These are phyloP conservation scores for Dictyostelium firmibasis DNA, from an alignment of 78 protist species.

Conservation along the genomic window DNA sequence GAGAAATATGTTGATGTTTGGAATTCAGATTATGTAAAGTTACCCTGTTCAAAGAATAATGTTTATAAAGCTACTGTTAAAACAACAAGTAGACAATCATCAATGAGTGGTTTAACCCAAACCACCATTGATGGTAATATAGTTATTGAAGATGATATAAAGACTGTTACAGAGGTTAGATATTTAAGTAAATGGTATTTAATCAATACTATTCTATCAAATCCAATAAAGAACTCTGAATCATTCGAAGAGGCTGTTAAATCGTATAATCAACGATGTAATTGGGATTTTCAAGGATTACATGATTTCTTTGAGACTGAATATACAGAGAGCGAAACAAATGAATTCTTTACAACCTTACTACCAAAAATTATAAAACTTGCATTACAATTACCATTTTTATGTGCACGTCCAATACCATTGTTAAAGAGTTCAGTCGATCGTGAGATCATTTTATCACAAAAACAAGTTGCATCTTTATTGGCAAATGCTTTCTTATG, in stretches of 20 bases:
- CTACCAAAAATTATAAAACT: constrained; percentile 59
- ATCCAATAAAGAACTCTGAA: constrained; percentile 29
- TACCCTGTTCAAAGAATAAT: constrained; percentile 70
- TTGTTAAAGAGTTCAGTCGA: constrained; percentile 26
- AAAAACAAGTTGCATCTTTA: constrained; percentile 66
- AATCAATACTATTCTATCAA: constrained; percentile 7
- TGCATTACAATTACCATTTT: constrained; percentile 62
- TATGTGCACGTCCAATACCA: constrained; percentile 70
- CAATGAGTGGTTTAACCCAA: background rate
- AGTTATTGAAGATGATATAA: background rate
- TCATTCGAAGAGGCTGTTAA: constrained; percentile 58
- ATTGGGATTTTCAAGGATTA: constrained; percentile 61
- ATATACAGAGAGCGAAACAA: constrained; percentile 14
- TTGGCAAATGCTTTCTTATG: constrained; percentile 79
- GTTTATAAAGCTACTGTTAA: background rate
- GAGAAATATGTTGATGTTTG: constrained; percentile 74
- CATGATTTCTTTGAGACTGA: constrained; percentile 67
- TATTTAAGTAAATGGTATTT: constrained; percentile 70
- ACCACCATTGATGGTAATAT: background rate
- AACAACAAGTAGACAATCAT: background rate
- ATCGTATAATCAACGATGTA: background rate
- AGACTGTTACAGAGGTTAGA: background rate
- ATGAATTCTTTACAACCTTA: constrained; percentile 48
- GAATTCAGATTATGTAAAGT: constrained; percentile 65
- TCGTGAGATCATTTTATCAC: constrained; percentile 53